Percentiles rank a stretch among this genome's conserved stretches.
phyloP scores from a whole-genome alignment of 169 alveolate genomes.

The Amoebophrya sp. region DNA sequence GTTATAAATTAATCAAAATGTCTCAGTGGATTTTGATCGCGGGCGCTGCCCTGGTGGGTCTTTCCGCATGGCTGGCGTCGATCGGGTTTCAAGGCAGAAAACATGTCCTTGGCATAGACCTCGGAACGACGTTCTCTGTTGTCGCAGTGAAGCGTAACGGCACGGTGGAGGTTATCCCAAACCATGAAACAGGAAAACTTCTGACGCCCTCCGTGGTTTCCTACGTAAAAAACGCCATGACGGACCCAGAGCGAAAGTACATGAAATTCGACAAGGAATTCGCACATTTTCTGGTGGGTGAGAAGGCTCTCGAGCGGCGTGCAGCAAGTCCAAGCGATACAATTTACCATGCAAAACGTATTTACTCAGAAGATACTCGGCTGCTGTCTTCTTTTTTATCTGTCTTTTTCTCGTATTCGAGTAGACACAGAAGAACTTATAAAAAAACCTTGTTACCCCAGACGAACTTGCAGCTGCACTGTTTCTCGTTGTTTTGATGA shows the following conservation, averaged over 20 bases:
- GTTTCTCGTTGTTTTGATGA: too few relatives aligned
- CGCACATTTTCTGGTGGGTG: neutral
- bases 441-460: too few relatives aligned
- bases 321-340: neutral
- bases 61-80: neutral
- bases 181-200: neutral
- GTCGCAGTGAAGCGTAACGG: neutral
- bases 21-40: neutral
- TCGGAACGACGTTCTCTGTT: neutral
- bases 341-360: neutral
- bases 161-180: neutral
- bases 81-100: neutral
- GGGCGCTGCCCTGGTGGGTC: neutral
- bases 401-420: too few relatives aligned
- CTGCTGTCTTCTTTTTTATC: too few relatives aligned
- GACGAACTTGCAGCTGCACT: too few relatives aligned
- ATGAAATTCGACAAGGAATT: constrained; percentile 6
- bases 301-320: neutral
- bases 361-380: too few relatives aligned
- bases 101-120: neutral
- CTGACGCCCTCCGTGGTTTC: neutral
- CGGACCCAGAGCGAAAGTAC: neutral
- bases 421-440: too few relatives aligned
- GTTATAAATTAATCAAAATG: too few relatives aligned
- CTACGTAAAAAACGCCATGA: neutral